These are phyloP conservation scores for Isabelozyma gotoi DNA, from an alignment of 805 yeast species.

Conservation along the genomic window DNA sequence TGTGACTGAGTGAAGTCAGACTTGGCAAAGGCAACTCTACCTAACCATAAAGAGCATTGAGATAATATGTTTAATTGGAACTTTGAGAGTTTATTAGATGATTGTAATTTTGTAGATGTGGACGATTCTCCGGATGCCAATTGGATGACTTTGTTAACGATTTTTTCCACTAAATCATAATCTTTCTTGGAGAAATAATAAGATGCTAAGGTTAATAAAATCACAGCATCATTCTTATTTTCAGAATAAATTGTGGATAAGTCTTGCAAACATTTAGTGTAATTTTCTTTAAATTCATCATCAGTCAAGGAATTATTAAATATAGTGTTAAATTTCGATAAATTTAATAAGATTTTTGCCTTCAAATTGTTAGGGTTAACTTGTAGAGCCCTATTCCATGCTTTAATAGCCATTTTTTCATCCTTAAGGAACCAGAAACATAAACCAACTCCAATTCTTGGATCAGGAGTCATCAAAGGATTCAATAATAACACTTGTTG, in stretches of 20 bases:
- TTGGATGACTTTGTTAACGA: conserved; percentile 50
- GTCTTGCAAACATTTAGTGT: conserved; percentile 57
- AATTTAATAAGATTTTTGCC: conserved; percentile 63
- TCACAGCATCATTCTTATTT: conserved; percentile 53
- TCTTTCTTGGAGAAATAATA: conserved; percentile 72
- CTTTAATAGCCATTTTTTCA: conserved; percentile 66
- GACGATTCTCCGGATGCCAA: conserved; percentile 16
- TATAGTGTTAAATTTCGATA: conserved; percentile 67
- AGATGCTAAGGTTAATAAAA: conserved; percentile 66
- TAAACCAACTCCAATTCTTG: conserved; percentile 90
- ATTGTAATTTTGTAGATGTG: conserved; percentile 11
- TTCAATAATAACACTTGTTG: conserved; percentile 78
- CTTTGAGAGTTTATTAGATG: conserved; percentile 19
- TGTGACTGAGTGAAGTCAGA: conserved; percentile 70
- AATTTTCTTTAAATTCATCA: conserved; percentile 59
- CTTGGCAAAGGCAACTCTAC: conserved; percentile 65
- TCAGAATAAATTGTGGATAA: conserved; percentile 36
- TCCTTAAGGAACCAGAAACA: conserved; percentile 91
- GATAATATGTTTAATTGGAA: conserved; percentile 34
- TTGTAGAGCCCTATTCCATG: conserved; percentile 82
- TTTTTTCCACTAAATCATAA: conserved; percentile 53
- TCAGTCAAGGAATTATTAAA: conserved; percentile 56
- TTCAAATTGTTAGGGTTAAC: conserved; percentile 59
- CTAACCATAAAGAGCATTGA: conserved; percentile 70
- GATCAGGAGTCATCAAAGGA: conserved; percentile 84